Conservation (phyloP, 2,329 filamentous ascomycete genomes). For the Aspergillus sp. region DNA sequence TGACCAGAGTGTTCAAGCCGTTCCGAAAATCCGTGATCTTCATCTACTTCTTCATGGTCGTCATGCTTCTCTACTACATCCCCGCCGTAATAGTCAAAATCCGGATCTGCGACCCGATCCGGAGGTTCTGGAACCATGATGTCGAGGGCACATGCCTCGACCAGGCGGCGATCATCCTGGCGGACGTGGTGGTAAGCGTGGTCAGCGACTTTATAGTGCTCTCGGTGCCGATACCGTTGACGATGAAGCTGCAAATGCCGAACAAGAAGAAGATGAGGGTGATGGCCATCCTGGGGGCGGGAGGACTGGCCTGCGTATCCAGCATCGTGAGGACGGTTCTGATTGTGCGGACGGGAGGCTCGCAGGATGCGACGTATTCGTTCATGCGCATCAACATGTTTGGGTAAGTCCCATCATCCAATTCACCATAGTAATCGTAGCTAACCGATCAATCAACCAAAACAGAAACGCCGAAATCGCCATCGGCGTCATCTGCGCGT, state of each 20-base stretch:
- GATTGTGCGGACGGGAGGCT: slow-evolving; percentile 15
- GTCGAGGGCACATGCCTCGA: slow-evolving; percentile 16
- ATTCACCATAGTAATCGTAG: slow-evolving; percentile 13
- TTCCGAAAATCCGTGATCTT: slow-evolving; percentile 32
- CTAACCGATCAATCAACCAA: slow-evolving; percentile 15
- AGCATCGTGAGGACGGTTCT: slow-evolving; percentile 20
- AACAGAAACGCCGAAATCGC: slow-evolving; percentile 31
- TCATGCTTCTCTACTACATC: slow-evolving; percentile 34
- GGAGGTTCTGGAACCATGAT: slow-evolving; percentile 30
- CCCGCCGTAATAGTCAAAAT: slow-evolving; percentile 36
- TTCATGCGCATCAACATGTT: slow-evolving; percentile 25
- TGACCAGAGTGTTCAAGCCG: slow-evolving; percentile 34
- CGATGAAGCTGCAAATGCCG: slow-evolving; percentile 38
- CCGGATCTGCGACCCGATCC: slow-evolving; percentile 34
- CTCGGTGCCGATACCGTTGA: slow-evolving; percentile 40
- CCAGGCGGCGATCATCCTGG: slow-evolving; percentile 37
- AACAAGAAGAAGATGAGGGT: slow-evolving; percentile 39
- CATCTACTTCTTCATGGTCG: slow-evolving; percentile 30
- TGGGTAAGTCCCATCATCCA: slow-evolving; percentile 15
- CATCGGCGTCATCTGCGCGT: slow-evolving; percentile 33
- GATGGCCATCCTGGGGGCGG: slow-evolving; percentile 41
- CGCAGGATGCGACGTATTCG: slow-evolving; percentile 15
- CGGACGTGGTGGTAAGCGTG: slow-evolving; percentile 50
- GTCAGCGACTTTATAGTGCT: slow-evolving; percentile 48
- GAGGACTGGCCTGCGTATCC: slow-evolving; percentile 23